These are phyloP conservation scores for Kwoniella dejecticola DNA, from an alignment of 768 basidiomycete species.

Conservation along the genomic window DNA sequence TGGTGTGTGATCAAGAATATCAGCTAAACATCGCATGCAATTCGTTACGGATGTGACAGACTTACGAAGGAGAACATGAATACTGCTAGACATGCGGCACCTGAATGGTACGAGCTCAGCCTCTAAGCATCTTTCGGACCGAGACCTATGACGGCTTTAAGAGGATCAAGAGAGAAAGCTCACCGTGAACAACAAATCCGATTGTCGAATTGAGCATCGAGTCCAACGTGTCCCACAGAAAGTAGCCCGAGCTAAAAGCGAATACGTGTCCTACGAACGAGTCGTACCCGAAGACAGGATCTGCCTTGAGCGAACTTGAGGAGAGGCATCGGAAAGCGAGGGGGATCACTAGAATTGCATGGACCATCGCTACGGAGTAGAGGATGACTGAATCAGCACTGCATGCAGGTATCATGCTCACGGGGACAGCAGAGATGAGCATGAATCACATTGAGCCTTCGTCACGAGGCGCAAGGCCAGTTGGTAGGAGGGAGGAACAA, in stretches of 20 bases:
- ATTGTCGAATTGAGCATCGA: conserved; percentile 69
- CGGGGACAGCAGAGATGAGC: too few species aligned
- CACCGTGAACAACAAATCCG: conserved; percentile 78
- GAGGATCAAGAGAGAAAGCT: conserved; percentile 21
- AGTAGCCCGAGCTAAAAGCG: conserved; percentile 71
- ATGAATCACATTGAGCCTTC: too few species aligned
- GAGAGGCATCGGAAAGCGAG: conserved; percentile 64
- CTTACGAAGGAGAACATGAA: conserved; percentile 73
- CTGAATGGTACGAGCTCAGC: conserved; percentile 52
- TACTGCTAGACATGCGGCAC: conserved; percentile 66
- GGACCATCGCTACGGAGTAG: conserved; percentile 62
- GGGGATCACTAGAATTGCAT: conserved; percentile 69
- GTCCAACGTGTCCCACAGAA: conserved; percentile 79
- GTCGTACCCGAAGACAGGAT: conserved; percentile 78
- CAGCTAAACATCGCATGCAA: too few species aligned
- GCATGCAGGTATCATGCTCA: too few species aligned
- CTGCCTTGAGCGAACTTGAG: conserved; percentile 60
- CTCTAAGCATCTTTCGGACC: neutral
- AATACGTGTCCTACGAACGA: conserved; percentile 62
- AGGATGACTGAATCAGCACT: neutral
- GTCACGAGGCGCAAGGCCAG: too few species aligned
- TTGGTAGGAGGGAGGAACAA: too few species aligned
- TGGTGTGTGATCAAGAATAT: conserved; percentile 24
- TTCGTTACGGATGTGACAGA: too few species aligned
- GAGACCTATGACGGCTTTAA: neutral